Percentiles rank a stretch among this genome's conserved stretches.
These are phyloP conservation scores for Oehlia diaphana DNA, from an alignment of 192 early-diverging fungal genomes.

Conservation along the genomic window DNA sequence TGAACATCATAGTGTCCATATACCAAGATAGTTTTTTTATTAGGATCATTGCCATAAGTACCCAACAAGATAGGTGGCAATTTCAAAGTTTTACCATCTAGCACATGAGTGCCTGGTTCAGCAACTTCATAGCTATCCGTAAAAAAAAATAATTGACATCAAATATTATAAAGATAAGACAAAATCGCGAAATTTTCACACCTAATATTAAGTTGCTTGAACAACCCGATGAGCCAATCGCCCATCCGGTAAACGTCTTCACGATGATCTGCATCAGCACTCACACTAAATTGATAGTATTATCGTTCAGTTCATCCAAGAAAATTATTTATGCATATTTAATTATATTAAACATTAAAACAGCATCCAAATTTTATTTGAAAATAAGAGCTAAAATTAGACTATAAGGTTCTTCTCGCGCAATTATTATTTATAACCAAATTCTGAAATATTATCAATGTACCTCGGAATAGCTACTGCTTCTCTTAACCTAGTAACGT, in stretches of 20 bases:
- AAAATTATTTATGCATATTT: too few relatives aligned
- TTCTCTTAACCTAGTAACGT: slow-evolving; percentile 83
- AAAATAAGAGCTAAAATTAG: neutral
- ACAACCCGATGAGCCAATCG: slow-evolving; percentile 76
- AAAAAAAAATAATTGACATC: neutral
- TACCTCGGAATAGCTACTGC: slow-evolving; percentile 87
- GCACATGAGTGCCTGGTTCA: slow-evolving; percentile 79
- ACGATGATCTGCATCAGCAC: slow-evolving; percentile 72
- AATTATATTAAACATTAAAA: too few relatives aligned
- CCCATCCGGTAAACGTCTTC: slow-evolving; percentile 88
- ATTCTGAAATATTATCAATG: neutral
- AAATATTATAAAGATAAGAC: neutral
- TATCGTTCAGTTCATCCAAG: too few relatives aligned
- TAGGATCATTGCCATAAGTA: slow-evolving; percentile 84
- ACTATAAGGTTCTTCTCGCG: neutral
- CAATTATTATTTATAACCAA: neutral
- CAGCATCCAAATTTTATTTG: neutral
- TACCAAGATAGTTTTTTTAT: slow-evolving; percentile 94
- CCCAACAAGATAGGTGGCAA: slow-evolving; percentile 93
- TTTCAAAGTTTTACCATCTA: slow-evolving; percentile 76
- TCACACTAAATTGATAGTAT: slow-evolving; percentile 53
- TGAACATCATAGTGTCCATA: slow-evolving; percentile 99
- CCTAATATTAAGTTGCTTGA: slow-evolving; percentile 72
- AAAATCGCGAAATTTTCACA: slow-evolving; percentile 33
- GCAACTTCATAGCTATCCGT: slow-evolving; percentile 51